Percentiles rank a stretch among this genome's conserved stretches.
Evolutionary conservation across 2,329 filamentous ascomycete genomes (phyloP).

Genomic region (Diaporthe sp.): DNA sequence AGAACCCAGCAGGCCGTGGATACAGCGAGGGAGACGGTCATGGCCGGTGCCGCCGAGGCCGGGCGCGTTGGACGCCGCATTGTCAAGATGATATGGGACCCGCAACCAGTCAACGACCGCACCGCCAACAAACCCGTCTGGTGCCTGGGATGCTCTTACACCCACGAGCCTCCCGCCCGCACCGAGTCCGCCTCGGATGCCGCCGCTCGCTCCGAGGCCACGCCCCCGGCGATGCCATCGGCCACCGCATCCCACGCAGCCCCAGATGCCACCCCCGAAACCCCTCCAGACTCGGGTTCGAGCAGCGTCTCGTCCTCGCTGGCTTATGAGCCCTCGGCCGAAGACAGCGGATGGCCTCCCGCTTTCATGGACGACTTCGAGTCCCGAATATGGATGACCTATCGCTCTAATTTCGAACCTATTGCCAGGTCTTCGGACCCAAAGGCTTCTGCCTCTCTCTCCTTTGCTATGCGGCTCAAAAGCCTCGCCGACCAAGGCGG

Average conservation of each 20-base stretch:
- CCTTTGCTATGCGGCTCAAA: conserved; percentile 86
- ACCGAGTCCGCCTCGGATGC: neutral
- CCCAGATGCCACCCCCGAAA: conserved; percentile 53
- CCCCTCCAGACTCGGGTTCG: conserved; percentile 62
- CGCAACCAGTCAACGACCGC: conserved; percentile 85
- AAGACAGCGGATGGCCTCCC: conserved; percentile 80
- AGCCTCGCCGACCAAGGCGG: conserved; percentile 82
- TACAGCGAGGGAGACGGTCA: conserved; percentile 53
- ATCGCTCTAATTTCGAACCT: conserved; percentile 85
- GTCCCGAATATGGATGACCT: conserved; percentile 95
- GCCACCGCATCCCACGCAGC: conserved; percentile 25
- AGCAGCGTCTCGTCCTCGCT: conserved; percentile 67
- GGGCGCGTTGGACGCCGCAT: conserved; percentile 83
- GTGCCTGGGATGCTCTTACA: conserved; percentile 77
- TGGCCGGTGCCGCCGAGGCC: conserved; percentile 62
- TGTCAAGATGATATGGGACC: conserved; percentile 93
- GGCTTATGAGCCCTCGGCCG: conserved; percentile 60
- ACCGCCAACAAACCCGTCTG: conserved; percentile 79
- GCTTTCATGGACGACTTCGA: conserved; percentile 94
- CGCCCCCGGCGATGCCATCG: conserved; percentile 39
- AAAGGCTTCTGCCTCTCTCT: conserved; percentile 78
- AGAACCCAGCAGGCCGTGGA: conserved; percentile 41
- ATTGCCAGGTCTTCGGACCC: conserved; percentile 86
- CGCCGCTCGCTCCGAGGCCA: conserved; percentile 42
- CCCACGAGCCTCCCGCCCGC: conserved; percentile 50